Percentiles rank a stretch among this genome's conserved stretches.
Evolutionary conservation across 495 filamentous ascomycete species (phyloP).

Genomic region (Penicillium salamii): DNA sequence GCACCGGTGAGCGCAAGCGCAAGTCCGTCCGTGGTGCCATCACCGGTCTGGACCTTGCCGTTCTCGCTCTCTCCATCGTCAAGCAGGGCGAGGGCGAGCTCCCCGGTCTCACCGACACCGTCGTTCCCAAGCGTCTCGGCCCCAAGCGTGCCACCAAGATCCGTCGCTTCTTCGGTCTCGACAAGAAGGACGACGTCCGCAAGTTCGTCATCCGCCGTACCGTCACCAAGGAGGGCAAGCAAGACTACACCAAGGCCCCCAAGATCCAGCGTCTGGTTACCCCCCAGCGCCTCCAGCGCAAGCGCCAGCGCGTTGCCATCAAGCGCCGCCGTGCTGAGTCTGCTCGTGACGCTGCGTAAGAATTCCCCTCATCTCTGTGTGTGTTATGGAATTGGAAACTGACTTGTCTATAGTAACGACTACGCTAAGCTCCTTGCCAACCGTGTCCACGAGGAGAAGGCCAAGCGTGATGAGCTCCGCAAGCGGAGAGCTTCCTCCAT

Average conservation of each 20-base stretch:
- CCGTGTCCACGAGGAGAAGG: constrained; percentile 93
- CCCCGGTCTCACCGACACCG: constrained; percentile 92
- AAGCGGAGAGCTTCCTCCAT: constrained; percentile 96
- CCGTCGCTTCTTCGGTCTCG: constrained; percentile 95
- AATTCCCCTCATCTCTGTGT: constrained; percentile 20
- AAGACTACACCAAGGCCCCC: constrained; percentile 98
- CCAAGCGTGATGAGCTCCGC: constrained; percentile 83
- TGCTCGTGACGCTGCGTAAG: constrained; percentile 98
- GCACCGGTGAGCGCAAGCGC: constrained; percentile 96
- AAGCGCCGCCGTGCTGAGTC: constrained; percentile 95
- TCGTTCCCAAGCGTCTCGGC: constrained; percentile 96
- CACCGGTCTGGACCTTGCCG: constrained; percentile 88
- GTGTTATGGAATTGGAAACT: constrained; percentile 9
- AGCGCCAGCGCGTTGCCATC: constrained; percentile 93
- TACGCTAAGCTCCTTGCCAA: constrained; percentile 90
- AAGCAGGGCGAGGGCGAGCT: constrained; percentile 95
- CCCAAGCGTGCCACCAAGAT: constrained; percentile 99
- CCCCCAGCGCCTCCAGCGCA: constrained; percentile 99
- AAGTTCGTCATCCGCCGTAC: constrained; percentile 99
- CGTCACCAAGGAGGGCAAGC: constrained; percentile 94
- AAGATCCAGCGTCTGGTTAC: constrained; percentile 99
- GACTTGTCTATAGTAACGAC: constrained; percentile 59
- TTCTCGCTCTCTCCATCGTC: constrained; percentile 88
- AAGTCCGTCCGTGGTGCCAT: constrained; percentile 97
- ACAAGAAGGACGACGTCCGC: constrained; percentile 99